Base-by-base conservation (phyloP, 805 yeast species). In the Hagleromyces aurorensis region DNA sequence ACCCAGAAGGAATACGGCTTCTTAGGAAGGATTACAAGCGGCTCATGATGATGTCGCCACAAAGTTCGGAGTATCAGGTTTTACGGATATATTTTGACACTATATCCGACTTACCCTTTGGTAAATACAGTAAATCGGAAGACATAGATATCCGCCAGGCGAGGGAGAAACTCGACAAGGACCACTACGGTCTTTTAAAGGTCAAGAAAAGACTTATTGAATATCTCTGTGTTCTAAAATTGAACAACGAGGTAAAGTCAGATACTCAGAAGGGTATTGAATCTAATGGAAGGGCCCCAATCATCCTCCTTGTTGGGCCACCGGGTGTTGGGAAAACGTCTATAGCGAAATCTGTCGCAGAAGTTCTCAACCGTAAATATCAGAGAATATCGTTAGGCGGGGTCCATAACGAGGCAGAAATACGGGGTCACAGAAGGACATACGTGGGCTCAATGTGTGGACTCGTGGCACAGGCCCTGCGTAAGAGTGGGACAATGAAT, bases 381-480 rank as follows among this genome's bases (percentile, higher is more conserved):
- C 89, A 83, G 51, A 65, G 94, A 23, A 67, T 85, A 11, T 80
- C 93, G 2, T 67, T 85, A 3, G 96, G 95, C 16, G 96, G 96
- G 21, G 71, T 85, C 24, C 76, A 80, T 40, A 94, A 85, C 48
- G 94, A 84, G 56, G 80, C 91, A 3, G 95, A 85, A 44, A 78
- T 85, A 33, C 68, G 94, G 38, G 96, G 95, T 2, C 96, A 85
- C 54, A 65, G 95, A 53, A 68, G 95, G 48, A 85, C 95, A 0
- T 85, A 85, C 52, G 87, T 85, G 21, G 95, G 95, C 5, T 84
- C 94, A 1, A 78, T 83, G 82, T 94, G 94, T 0, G 96, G 96
- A 6, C 62, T 80, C 25, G 61, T 85, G 16, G 69, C 82, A 17
- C 87, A 78, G 56, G 83, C 87, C 0, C 56, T 85, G 22, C 67